phyloP scores from a whole-genome alignment of 257 asterid genomes.

The Linaria vulgaris region DNA sequence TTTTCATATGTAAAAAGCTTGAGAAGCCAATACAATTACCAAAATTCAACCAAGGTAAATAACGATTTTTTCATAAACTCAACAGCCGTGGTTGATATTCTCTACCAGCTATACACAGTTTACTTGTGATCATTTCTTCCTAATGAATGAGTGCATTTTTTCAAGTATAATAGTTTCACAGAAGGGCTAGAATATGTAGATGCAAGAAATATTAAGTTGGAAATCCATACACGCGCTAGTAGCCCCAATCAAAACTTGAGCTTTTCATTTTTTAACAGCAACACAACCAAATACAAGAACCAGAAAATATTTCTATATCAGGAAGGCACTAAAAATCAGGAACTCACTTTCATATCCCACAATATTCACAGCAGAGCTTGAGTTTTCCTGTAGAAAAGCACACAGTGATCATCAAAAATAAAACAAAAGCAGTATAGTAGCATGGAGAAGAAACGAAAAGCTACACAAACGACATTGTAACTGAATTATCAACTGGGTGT shows the following conservation, averaged over 20 bases:
- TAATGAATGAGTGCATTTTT: background rate
- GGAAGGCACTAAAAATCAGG: slow-evolving; percentile 7
- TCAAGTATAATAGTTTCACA: slow-evolving; percentile 6
- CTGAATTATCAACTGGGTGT: slow-evolving; percentile 20
- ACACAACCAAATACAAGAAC: slow-evolving; percentile 19
- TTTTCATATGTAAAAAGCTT: background rate
- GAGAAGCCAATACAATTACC: background rate
- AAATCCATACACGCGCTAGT: background rate
- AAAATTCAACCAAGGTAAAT: background rate
- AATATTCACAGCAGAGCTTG: slow-evolving; percentile 50
- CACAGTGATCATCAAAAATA: slow-evolving; percentile 13
- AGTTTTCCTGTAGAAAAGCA: slow-evolving; percentile 43
- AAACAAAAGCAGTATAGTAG: slow-evolving; percentile 9
- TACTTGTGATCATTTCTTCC: slow-evolving; percentile 2
- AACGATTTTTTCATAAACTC: no score
- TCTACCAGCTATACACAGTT: background rate
- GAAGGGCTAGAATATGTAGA: slow-evolving; percentile 11
- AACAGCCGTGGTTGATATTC: background rate
- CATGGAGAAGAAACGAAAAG: background rate
- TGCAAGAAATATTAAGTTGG: background rate
- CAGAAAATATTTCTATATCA: slow-evolving; percentile 3
- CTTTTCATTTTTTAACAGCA: slow-evolving; percentile 8
- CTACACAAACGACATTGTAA: background rate
- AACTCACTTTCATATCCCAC: slow-evolving; percentile 77
- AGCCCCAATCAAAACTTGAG: slow-evolving; percentile 2